A percentile compares a stretch with the other conserved stretches of the same genome.
Evolutionary conservation across 257 asterid genomes (phyloP).

Genomic region (Oldenlandia corymbosa): DNA sequence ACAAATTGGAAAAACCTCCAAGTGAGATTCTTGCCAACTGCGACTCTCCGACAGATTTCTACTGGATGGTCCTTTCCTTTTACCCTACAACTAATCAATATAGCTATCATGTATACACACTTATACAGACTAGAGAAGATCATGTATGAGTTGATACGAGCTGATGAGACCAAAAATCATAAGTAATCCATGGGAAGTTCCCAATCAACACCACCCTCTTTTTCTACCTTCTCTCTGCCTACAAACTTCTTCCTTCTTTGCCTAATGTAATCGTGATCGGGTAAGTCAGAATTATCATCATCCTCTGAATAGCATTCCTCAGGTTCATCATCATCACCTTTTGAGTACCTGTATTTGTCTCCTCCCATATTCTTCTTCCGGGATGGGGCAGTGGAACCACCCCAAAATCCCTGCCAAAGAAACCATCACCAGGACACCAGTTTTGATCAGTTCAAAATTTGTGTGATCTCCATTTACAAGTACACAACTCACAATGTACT

Average conservation of each 20-base stretch:
- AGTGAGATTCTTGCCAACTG: too few relatives aligned
- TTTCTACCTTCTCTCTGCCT: constrained; percentile 25
- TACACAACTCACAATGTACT: not conserved
- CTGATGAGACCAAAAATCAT: too few relatives aligned
- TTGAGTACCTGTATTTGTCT: constrained; percentile 13
- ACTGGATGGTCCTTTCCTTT: too few relatives aligned
- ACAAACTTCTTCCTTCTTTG: constrained; percentile 18
- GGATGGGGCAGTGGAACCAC: constrained; percentile 9
- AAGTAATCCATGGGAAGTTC: constrained; percentile 63
- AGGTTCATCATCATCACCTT: constrained; percentile 23
- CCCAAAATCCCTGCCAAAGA: constrained; percentile 48
- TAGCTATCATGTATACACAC: too few relatives aligned
- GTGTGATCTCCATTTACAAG: not conserved
- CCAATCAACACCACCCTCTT: constrained; percentile 32
- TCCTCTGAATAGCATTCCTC: constrained; percentile 11
- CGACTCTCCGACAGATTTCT: too few relatives aligned
- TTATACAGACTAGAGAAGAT: too few relatives aligned
- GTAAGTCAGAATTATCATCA: too few relatives aligned
- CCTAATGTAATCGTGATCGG: too few relatives aligned
- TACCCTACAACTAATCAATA: too few relatives aligned
- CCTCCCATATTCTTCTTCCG: constrained; percentile 16
- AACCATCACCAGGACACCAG: not conserved
- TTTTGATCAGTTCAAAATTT: too few relatives aligned
- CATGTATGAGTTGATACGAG: too few relatives aligned
- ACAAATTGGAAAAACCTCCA: too few relatives aligned